Evolutionary conservation across 225 moss, liverwort and hornwort genomes (phyloP).

Genomic region (Polytrichum commune): DNA sequence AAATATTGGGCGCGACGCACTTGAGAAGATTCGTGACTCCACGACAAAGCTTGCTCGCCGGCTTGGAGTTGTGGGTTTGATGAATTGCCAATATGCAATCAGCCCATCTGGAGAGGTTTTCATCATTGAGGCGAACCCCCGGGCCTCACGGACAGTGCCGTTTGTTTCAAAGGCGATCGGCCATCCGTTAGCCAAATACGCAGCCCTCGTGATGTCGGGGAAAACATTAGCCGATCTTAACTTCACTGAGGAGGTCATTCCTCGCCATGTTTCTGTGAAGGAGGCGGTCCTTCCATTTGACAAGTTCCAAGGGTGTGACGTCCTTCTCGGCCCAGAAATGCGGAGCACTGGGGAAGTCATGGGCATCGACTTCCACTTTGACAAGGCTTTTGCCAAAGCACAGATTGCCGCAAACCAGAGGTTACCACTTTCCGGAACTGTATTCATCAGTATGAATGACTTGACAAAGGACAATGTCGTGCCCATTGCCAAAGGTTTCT

Average conservation of each 20-base stretch:
- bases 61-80: constrained; percentile 82
- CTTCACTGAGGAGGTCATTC: constrained; percentile 77
- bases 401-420: constrained; percentile 95
- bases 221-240: constrained; percentile 56
- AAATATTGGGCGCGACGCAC: constrained; percentile 43
- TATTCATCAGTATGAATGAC: constrained; percentile 95
- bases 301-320: constrained; percentile 97
- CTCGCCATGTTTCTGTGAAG: constrained; percentile 88
- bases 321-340: constrained; percentile 98
- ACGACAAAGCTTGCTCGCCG: constrained; percentile 80
- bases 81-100: constrained; percentile 99
- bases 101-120: constrained; percentile 68
- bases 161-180: constrained; percentile 99
- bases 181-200: constrained; percentile 94
- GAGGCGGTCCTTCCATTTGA: constrained; percentile 96
- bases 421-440: constrained; percentile 83
- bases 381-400: constrained; percentile 96
- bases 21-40: constrained; percentile 65
- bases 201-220: constrained; percentile 91
- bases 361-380: constrained; percentile 91
- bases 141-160: constrained; percentile 95
- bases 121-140: constrained; percentile 93
- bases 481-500: constrained; percentile 78
- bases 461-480: constrained; percentile 67
- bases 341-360: constrained; percentile 99